A percentile compares a stretch with the other conserved stretches of the same genome.
Evolutionary conservation across 148 eudicot species (phyloP).

Genomic region (Simmondsia chinensis): DNA sequence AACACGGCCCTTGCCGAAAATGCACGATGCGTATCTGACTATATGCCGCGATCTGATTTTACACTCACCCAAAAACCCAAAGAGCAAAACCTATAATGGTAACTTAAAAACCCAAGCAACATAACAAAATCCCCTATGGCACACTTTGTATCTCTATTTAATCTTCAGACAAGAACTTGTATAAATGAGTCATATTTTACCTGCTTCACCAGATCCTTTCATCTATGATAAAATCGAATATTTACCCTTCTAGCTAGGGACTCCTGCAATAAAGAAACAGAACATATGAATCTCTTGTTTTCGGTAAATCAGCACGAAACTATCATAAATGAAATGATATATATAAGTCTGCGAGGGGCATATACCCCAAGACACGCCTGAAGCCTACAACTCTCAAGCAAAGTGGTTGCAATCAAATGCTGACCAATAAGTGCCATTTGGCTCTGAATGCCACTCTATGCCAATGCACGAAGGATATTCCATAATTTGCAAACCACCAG

Average conservation of each 20-base stretch:
- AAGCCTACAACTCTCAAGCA: too few species aligned
- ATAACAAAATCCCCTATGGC: constrained; percentile 30
- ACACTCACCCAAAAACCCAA: constrained; percentile 35
- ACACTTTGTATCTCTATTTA: constrained; percentile 18
- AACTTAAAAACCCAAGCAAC: constrained; percentile 10
- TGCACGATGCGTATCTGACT: constrained; percentile 24
- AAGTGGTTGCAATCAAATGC: too few species aligned
- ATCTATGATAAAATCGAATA: constrained; percentile 17
- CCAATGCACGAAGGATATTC: too few species aligned
- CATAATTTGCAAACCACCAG: too few species aligned
- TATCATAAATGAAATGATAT: too few species aligned
- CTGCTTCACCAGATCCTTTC: constrained; percentile 22
- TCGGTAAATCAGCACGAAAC: too few species aligned
- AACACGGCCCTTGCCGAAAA: constrained; percentile 17
- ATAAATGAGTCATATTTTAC: constrained; percentile 11
- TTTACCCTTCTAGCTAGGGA: constrained; percentile 24
- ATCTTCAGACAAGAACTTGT: constrained; percentile 17
- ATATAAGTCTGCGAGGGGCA: too few species aligned
- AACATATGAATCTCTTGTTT: too few species aligned
- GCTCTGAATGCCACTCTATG: too few species aligned
- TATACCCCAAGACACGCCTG: too few species aligned
- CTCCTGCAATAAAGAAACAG: constrained; percentile 16
- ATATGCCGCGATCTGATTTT: constrained; percentile 36
- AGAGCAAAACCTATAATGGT: too few species aligned
- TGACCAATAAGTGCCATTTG: too few species aligned